Evolutionary conservation across 768 basidiomycete genomes (phyloP).

Genomic region (Phanerochaete carnosa): DNA sequence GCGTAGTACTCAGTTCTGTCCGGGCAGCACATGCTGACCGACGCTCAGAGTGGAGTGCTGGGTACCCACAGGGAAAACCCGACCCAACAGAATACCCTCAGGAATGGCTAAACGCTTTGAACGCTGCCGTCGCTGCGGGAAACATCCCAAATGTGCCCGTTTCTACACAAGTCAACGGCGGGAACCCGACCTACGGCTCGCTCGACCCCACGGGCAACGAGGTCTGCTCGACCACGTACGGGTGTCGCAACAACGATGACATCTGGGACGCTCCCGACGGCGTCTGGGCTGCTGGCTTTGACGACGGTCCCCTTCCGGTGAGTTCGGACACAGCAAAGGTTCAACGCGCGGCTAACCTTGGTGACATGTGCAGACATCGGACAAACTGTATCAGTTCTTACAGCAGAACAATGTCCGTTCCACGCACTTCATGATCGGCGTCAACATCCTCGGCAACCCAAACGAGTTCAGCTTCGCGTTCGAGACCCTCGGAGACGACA

Average conservation of each 20-base stretch:
- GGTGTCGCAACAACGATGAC: constrained; percentile 51
- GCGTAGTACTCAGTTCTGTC: constrained; percentile 13
- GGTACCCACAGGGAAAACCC: constrained; percentile 55
- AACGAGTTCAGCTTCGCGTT: constrained; percentile 53
- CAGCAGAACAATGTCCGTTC: constrained; percentile 58
- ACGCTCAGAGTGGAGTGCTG: constrained; percentile 55
- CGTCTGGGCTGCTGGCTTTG: constrained; percentile 63
- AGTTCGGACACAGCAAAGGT: constrained; percentile 6
- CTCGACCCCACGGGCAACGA: constrained; percentile 40
- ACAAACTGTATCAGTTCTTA: constrained; percentile 62
- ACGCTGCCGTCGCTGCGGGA: constrained; percentile 60
- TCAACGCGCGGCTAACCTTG: constrained; percentile 1
- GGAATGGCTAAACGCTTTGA: constrained; percentile 71
- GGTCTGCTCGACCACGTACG: constrained; percentile 77
- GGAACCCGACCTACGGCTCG: constrained; percentile 35
- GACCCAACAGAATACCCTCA: constrained; percentile 52
- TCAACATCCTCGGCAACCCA: constrained; percentile 63
- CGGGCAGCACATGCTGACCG: not conserved
- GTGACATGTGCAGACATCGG: constrained; percentile 33
- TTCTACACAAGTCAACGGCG: constrained; percentile 34
- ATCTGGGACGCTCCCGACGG: constrained; percentile 78
- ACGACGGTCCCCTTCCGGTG: constrained; percentile 72
- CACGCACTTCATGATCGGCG: constrained; percentile 90
- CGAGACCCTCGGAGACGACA: constrained; percentile 29
- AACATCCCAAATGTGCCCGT: constrained; percentile 69